Evolutionary conservation across 169 alveolate species (phyloP).

Genomic region (Fabrea salina): DNA sequence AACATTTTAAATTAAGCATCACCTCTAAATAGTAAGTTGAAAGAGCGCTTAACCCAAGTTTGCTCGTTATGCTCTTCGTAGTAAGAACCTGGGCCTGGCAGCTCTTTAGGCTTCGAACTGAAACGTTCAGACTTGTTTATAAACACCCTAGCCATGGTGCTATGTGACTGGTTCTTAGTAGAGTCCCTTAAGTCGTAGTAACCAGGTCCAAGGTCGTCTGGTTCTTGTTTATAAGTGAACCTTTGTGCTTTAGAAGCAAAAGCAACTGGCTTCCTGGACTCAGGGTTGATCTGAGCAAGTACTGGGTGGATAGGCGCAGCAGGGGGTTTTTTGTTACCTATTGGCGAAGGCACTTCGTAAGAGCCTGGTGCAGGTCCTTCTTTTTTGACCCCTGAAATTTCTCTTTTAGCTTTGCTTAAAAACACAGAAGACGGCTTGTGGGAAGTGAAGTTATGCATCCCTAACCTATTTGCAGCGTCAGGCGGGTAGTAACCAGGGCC

Average conservation of each 20-base stretch:
- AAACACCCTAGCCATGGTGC: no score
- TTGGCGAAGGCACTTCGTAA: background rate
- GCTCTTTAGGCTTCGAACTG: background rate
- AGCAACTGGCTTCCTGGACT: conserved; percentile 29
- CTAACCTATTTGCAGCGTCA: background rate
- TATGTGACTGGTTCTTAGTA: no score
- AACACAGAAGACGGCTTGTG: conserved; percentile 19
- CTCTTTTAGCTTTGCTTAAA: background rate
- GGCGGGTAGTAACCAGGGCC: conserved; percentile 30
- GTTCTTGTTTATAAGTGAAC: conserved; percentile 38
- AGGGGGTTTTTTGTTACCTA: conserved; percentile 21
- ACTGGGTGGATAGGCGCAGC: conserved; percentile 46
- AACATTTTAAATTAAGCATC: background rate
- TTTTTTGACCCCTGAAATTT: no score
- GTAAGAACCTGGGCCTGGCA: conserved; percentile 33
- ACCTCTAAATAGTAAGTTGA: conserved; percentile 20
- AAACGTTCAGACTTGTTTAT: background rate
- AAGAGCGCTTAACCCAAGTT: background rate
- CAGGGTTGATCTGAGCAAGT: conserved; percentile 44
- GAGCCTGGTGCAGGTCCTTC: conserved; percentile 18
- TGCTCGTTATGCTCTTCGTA: background rate
- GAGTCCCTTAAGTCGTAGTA: no score
- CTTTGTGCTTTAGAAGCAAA: conserved; percentile 34
- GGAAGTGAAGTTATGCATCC: background rate
- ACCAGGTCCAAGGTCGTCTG: no score